A percentile compares a stretch with the other conserved stretches of the same genome.
These are phyloP conservation scores for Brassica rapa DNA, from an alignment of 345 rosid species.

Conservation along the genomic window DNA sequence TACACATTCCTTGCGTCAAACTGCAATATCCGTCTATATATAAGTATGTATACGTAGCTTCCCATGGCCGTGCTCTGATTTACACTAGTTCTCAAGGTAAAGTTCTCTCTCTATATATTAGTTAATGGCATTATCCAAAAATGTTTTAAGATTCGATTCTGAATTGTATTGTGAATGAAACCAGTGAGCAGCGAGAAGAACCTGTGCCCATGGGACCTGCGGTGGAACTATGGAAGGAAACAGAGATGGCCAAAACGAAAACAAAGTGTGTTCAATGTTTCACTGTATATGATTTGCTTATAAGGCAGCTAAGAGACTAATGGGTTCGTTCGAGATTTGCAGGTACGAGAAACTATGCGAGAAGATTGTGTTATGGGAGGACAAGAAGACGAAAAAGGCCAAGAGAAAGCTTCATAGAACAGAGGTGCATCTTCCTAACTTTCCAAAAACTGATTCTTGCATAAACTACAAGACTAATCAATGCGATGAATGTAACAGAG, in stretches of 20 bases:
- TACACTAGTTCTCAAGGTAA: slow-evolving; percentile 14
- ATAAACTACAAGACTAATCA: neutral
- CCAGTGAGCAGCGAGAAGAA: neutral
- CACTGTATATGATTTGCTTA: neutral
- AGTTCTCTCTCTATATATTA: neutral
- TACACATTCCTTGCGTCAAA: slow-evolving; percentile 25
- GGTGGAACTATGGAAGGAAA: slow-evolving; percentile 66
- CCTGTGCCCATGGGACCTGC: slow-evolving; percentile 12
- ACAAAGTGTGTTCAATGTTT: slow-evolving; percentile 43
- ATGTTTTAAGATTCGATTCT: neutral
- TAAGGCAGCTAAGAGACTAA: slow-evolving; percentile 20
- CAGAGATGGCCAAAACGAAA: slow-evolving; percentile 52
- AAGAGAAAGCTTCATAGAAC: slow-evolving; percentile 47
- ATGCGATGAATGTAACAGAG: slow-evolving; percentile 48
- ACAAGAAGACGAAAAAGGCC: slow-evolving; percentile 57
- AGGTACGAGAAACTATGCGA: slow-evolving; percentile 56
- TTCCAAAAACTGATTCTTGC: slow-evolving; percentile 1
- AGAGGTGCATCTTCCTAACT: slow-evolving; percentile 52
- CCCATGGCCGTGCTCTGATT: neutral
- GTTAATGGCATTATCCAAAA: neutral
- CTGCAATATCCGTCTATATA: neutral
- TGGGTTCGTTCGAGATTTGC: slow-evolving; percentile 24
- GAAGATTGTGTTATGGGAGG: slow-evolving; percentile 64
- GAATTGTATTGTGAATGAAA: slow-evolving; percentile 19
- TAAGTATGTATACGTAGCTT: neutral